These are phyloP conservation scores for Cafeteria roenbergensis DNA, from an alignment of 108 stramenopile genomes.

Conservation along the genomic window DNA sequence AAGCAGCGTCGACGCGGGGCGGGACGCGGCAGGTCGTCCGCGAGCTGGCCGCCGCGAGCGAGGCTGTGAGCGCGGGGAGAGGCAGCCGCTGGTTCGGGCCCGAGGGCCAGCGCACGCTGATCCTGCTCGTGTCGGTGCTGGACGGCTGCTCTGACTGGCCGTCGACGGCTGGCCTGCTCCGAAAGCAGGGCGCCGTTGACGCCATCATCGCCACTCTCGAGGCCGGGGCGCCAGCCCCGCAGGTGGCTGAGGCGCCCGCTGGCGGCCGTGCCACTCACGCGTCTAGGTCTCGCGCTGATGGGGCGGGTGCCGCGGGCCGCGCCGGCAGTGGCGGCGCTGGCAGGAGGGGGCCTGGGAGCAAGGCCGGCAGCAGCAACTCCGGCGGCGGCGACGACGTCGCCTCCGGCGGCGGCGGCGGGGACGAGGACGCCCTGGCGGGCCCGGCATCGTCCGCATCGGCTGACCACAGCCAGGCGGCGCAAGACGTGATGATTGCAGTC, in stretches of 20 bases:
- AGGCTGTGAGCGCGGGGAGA: neutral
- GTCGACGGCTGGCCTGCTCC: neutral
- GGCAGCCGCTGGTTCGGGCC: neutral
- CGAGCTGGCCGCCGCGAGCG: neutral
- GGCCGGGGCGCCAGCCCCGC: neutral
- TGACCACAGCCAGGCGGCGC: too few species aligned
- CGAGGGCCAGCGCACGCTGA: neutral
- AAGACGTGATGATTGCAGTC: too few species aligned
- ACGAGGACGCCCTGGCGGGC: too few species aligned
- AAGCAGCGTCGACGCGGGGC: neutral
- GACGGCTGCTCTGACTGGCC: neutral
- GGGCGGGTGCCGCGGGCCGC: too few species aligned
- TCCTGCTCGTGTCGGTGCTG: neutral
- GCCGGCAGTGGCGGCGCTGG: too few species aligned
- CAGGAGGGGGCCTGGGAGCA: too few species aligned
- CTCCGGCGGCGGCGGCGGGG: too few species aligned
- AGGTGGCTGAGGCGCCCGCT: neutral
- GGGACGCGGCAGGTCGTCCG: constrained; percentile 2
- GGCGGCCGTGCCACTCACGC: too few species aligned
- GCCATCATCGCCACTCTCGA: neutral
- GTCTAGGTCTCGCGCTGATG: too few species aligned
- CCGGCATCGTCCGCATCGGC: too few species aligned
- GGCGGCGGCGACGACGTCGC: too few species aligned
- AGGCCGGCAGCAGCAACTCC: too few species aligned
- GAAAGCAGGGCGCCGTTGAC: constrained; percentile 9